Conservation (phyloP, 179 eudicot genomes). For the Patellifolia procumbens region DNA sequence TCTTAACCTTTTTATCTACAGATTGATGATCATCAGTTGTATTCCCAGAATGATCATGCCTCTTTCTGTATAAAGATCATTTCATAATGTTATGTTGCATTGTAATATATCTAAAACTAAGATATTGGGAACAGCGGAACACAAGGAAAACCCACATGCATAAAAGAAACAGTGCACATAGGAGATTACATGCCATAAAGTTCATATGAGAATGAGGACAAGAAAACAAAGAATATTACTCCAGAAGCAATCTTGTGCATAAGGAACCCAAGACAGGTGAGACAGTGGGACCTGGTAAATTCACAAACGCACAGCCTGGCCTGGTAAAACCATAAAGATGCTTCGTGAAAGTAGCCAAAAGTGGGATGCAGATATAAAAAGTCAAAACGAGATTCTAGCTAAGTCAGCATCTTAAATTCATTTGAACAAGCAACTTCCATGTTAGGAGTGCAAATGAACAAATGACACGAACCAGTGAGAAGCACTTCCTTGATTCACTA, state of each 20-base stretch:
- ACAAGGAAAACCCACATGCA: not conserved
- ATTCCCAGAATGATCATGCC: not conserved
- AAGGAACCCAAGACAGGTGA: not conserved
- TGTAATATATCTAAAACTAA: not conserved
- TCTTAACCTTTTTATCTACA: constrained; percentile 37
- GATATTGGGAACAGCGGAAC: not conserved
- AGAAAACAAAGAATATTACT: not conserved
- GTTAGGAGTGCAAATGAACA: too few relatives aligned
- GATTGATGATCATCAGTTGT: constrained; percentile 21
- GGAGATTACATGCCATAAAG: not conserved
- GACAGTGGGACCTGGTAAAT: too few relatives aligned
- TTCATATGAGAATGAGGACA: not conserved
- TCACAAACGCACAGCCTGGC: too few relatives aligned
- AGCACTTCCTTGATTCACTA: not conserved
- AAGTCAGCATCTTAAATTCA: not conserved
- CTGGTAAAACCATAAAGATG: too few relatives aligned
- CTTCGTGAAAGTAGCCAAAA: not conserved
- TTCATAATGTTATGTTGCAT: not conserved
- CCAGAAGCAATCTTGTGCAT: not conserved
- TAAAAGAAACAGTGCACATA: not conserved
- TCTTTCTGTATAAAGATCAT: constrained; percentile 20
- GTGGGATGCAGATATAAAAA: not conserved
- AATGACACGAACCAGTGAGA: not conserved
- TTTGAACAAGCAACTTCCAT: not conserved
- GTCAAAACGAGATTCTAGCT: not conserved